A percentile compares a stretch with the other conserved stretches of the same genome.
Conservation (phyloP, 345 rosid species). For the Adansonia digitata region DNA sequence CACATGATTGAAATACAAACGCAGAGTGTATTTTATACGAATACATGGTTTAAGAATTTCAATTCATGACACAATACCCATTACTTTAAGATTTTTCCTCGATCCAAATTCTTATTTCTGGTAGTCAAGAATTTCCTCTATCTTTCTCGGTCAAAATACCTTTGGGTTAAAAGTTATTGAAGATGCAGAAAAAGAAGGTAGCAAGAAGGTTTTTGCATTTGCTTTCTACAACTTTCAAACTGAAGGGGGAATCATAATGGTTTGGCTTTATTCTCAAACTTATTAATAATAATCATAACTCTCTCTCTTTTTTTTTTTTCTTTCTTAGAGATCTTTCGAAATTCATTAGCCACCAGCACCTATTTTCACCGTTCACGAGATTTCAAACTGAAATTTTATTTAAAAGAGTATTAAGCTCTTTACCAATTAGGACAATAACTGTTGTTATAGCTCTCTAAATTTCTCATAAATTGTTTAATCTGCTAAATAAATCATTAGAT, state of each 20-base stretch:
- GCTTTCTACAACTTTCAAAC: slow-evolving; percentile 36
- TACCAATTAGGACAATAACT: too few relatives aligned
- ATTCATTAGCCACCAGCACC: too few relatives aligned
- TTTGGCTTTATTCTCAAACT: slow-evolving; percentile 27
- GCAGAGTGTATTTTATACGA: background rate
- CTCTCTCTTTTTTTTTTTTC: too few relatives aligned
- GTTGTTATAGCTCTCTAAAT: slow-evolving; percentile 20
- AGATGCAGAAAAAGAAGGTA: slow-evolving; percentile 13
- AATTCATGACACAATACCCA: background rate
- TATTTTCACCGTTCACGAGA: too few relatives aligned
- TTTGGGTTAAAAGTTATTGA: background rate
- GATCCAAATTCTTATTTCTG: background rate
- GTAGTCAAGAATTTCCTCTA: slow-evolving; percentile 2
- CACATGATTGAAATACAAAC: background rate
- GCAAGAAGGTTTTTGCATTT: slow-evolving; percentile 32
- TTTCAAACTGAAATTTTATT: too few relatives aligned
- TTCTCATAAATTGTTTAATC: slow-evolving; percentile 19
- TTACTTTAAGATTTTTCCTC: background rate
- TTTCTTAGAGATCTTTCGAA: too few relatives aligned
- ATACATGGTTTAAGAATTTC: too few relatives aligned
- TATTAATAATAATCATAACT: too few relatives aligned
- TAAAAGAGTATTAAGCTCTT: too few relatives aligned
- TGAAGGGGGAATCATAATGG: slow-evolving; percentile 33
- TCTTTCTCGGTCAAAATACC: background rate
- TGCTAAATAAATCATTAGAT: background rate